These are phyloP conservation scores for Perkinsus chesapeaki DNA, from an alignment of 169 alveolate genomes.

Conservation along the genomic window DNA sequence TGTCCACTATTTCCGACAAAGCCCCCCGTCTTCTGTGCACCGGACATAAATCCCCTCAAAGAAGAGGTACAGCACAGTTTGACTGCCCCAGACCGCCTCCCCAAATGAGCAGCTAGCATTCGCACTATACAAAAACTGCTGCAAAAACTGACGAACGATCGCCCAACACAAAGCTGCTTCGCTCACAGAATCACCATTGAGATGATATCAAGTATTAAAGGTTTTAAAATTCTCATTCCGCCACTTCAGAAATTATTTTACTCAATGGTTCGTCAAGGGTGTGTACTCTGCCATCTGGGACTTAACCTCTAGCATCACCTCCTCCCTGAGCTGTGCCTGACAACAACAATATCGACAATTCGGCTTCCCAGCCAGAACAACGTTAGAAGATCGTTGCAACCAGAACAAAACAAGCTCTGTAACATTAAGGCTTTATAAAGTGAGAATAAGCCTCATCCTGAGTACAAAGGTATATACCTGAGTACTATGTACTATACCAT, in stretches of 20 bases:
- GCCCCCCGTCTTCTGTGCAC: no score
- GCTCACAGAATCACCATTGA: neutral
- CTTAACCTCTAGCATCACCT: neutral
- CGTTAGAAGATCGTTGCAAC: no score
- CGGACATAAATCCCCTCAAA: neutral
- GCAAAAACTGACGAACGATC: neutral
- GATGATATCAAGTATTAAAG: neutral
- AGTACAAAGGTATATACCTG: no score
- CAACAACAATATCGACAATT: no score
- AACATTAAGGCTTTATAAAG: no score
- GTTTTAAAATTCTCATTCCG: no score
- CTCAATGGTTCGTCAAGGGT: neutral
- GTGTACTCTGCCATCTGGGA: conserved; percentile 3
- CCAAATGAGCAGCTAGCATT: neutral
- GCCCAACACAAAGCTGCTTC: neutral
- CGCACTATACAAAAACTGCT: neutral
- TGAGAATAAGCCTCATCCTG: no score
- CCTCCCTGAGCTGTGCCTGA: neutral
- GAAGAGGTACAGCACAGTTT: neutral
- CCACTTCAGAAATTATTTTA: neutral
- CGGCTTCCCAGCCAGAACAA: no score
- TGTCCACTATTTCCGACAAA: no score
- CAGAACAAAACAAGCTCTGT: no score
- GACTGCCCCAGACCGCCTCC: neutral
- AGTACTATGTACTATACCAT: no score